A percentile compares a stretch with the other conserved stretches of the same genome.
Evolutionary conservation across 352 stramenopile species (phyloP).

Genomic region (Globisporangium cylindrosporum): DNA sequence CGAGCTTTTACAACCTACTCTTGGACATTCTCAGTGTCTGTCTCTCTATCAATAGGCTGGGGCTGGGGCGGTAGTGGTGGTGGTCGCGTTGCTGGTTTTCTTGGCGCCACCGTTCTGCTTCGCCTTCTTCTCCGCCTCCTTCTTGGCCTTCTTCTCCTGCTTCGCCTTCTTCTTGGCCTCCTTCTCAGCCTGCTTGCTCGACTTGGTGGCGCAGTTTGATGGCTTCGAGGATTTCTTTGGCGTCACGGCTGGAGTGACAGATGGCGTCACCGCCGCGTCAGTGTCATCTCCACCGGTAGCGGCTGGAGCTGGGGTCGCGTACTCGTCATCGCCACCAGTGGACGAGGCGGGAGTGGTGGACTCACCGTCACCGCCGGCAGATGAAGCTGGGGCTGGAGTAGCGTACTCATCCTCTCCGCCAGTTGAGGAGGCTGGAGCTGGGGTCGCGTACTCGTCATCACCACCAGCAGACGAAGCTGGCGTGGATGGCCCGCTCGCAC

Average conservation of each 20-base stretch:
- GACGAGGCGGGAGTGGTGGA: neutral
- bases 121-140: neutral
- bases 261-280: neutral
- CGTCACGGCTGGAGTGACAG: conserved; percentile 8
- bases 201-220: conserved; percentile 5
- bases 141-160: conserved; percentile 4
- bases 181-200: conserved; percentile 3
- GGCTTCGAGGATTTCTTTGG: conserved; percentile 11
- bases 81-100: neutral
- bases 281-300: neutral
- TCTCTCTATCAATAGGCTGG: conserved; percentile 1
- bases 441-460: neutral
- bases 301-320: neutral
- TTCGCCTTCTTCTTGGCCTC: conserved; percentile 6
- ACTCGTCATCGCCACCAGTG: neutral
- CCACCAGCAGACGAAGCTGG: neutral
- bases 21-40: neutral
- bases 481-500: neutral
- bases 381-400: conserved; percentile 4
- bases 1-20: neutral
- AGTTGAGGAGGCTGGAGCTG: neutral
- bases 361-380: neutral
- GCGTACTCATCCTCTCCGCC: neutral
- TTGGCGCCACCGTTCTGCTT: neutral
- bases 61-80: neutral